These are phyloP conservation scores for Blastobotrys petasosporus DNA, from an alignment of 1,139 yeast genomes.

Conservation along the genomic window DNA sequence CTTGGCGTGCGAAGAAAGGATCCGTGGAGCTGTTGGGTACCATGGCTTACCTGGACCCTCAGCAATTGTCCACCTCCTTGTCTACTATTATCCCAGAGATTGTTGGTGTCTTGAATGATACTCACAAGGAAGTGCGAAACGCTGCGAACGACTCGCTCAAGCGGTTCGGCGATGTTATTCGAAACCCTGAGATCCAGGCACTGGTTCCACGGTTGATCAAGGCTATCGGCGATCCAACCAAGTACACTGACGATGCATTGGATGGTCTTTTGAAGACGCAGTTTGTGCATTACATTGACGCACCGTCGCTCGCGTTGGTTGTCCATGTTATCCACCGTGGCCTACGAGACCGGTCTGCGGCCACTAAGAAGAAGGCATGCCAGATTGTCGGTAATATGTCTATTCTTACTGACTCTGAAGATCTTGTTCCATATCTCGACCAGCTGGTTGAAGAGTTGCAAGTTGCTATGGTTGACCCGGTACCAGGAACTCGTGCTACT, in stretches of 20 bases:
- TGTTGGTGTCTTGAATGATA: conserved; percentile 88
- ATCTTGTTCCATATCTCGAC: conserved; percentile 75
- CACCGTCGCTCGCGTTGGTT: conserved; percentile 92
- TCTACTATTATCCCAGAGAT: conserved; percentile 92
- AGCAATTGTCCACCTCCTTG: conserved; percentile 83
- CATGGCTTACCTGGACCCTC: conserved; percentile 96
- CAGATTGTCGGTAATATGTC: conserved; percentile 99
- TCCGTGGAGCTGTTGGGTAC: conserved; percentile 94
- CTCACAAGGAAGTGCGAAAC: conserved; percentile 93
- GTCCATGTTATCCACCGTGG: conserved; percentile 95
- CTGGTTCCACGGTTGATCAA: conserved; percentile 83
- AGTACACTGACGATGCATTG: conserved; percentile 78
- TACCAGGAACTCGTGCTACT: conserved; percentile 93
- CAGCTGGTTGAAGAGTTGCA: conserved; percentile 78
- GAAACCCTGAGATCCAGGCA: conserved; percentile 92
- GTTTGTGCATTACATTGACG: conserved; percentile 95
- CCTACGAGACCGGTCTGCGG: conserved; percentile 87
- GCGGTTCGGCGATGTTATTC: conserved; percentile 91
- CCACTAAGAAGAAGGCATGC: conserved; percentile 88
- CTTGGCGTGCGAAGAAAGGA: conserved; percentile 97
- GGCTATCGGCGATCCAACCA: conserved; percentile 95
- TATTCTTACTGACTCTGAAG: conserved; percentile 82
- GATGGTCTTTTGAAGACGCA: conserved; percentile 84
- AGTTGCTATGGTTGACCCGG: conserved; percentile 96
- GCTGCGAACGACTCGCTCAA: conserved; percentile 89